A percentile compares a stretch with the other conserved stretches of the same genome.
These are phyloP conservation scores for Bauhinia variegata DNA, from an alignment of 306 rosid species.

Conservation along the genomic window DNA sequence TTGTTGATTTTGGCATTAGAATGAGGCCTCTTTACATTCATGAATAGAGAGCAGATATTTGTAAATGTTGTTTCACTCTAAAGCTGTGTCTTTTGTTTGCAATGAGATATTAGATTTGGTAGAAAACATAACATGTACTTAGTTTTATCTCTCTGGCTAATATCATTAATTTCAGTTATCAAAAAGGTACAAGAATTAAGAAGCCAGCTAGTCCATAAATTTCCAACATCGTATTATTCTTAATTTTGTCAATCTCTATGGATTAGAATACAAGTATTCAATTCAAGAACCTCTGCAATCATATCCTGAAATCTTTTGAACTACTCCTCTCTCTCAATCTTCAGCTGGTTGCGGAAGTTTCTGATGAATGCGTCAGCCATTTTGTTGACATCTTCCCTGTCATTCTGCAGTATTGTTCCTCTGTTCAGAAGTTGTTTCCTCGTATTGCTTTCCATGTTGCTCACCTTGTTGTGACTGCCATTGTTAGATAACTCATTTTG, in stretches of 20 bases:
- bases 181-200: not conserved
- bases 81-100: constrained; percentile 45
- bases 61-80: constrained; percentile 63
- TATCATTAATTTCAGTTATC: constrained; percentile 31
- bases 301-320: constrained; percentile 46
- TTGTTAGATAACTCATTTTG: constrained; percentile 31
- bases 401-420: constrained; percentile 20
- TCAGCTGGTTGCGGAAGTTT: constrained; percentile 61
- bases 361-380: constrained; percentile 66
- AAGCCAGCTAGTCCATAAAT: not conserved
- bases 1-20: constrained; percentile 59
- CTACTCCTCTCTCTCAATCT: constrained; percentile 57
- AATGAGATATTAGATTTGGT: constrained; percentile 49
- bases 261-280: not conserved
- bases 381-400: constrained; percentile 46
- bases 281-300: constrained; percentile 48
- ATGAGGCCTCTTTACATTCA: constrained; percentile 57
- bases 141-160: constrained; percentile 17
- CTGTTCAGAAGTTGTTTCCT: constrained; percentile 32
- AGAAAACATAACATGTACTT: constrained; percentile 32
- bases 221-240: constrained; percentile 4
- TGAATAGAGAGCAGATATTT: constrained; percentile 63
- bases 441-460: constrained; percentile 24
- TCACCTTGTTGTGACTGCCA: constrained; percentile 28
- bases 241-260: not conserved